Conservation (phyloP, 2,329 filamentous ascomycete species). For the Colletotrichum phormii region DNA sequence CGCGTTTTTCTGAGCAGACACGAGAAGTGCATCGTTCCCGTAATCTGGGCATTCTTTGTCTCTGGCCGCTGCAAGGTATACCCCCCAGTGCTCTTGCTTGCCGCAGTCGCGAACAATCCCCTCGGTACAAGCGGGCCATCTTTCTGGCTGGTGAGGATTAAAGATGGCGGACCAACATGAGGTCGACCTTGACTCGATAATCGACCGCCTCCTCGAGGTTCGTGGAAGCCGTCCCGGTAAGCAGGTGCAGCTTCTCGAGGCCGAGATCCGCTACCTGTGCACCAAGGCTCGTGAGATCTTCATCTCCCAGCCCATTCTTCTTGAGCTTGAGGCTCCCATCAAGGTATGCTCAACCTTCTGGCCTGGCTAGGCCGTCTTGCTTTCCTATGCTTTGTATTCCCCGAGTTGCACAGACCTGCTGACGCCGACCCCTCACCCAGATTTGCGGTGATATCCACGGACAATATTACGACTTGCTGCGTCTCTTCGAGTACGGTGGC, state of each 20-base stretch:
- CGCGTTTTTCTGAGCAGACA: background rate
- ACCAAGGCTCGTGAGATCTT: slow-evolving; percentile 99
- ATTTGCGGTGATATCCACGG: slow-evolving; percentile 99
- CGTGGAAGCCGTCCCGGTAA: slow-evolving; percentile 97
- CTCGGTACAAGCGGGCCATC: slow-evolving; percentile 53
- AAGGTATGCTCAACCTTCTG: slow-evolving; percentile 74
- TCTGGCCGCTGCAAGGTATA: slow-evolving; percentile 28
- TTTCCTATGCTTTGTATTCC: background rate
- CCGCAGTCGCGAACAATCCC: slow-evolving; percentile 33
- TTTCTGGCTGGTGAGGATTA: slow-evolving; percentile 54
- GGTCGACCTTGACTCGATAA: slow-evolving; percentile 99
- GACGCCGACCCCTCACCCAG: slow-evolving; percentile 57
- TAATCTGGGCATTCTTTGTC: slow-evolving; percentile 36
- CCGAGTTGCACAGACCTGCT: slow-evolving; percentile 32
- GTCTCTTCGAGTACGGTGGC: slow-evolving; percentile 97
- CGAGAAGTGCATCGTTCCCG: slow-evolving; percentile 40
- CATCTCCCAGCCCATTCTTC: slow-evolving; percentile 97
- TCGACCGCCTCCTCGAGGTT: slow-evolving; percentile 97
- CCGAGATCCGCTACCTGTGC: slow-evolving; percentile 96
- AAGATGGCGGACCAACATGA: slow-evolving; percentile 79
- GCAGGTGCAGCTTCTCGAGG: slow-evolving; percentile 96
- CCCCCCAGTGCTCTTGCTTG: slow-evolving; percentile 18
- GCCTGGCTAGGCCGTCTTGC: slow-evolving; percentile 25
- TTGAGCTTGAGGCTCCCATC: slow-evolving; percentile 98
- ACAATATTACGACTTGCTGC: slow-evolving; percentile 97